These are phyloP conservation scores for Micromonas pusilla DNA, from an alignment of 139 green algal genomes.

Conservation along the genomic window DNA sequence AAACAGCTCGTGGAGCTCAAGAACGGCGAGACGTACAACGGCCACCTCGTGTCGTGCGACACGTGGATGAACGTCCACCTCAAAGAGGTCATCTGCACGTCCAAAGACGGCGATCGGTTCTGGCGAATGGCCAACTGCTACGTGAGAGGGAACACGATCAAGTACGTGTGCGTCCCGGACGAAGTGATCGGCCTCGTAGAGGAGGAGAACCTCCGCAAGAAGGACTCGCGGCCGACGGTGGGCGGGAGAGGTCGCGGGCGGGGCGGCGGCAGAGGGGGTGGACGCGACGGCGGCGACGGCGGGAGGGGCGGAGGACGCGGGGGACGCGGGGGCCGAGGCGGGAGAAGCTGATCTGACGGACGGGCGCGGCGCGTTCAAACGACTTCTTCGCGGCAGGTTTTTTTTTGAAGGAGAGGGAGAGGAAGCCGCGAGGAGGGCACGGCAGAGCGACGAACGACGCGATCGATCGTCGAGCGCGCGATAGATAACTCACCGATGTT, in stretches of 20 bases:
- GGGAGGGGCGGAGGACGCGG: slow-evolving; percentile 33
- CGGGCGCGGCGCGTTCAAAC: background rate
- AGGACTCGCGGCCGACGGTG: slow-evolving; percentile 22
- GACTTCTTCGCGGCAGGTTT: background rate
- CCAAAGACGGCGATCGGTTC: slow-evolving; percentile 93
- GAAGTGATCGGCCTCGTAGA: slow-evolving; percentile 88
- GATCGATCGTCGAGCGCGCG: too few species aligned
- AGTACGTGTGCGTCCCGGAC: slow-evolving; percentile 94
- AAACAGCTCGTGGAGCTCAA: slow-evolving; percentile 98
- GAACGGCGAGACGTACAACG: slow-evolving; percentile 98
- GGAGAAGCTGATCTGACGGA: background rate
- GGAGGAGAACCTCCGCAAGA: slow-evolving; percentile 59
- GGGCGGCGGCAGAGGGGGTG: slow-evolving; percentile 29
- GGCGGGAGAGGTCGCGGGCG: slow-evolving; percentile 36
- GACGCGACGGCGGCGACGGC: slow-evolving; percentile 29
- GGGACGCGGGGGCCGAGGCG: background rate
- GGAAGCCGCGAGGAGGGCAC: too few species aligned
- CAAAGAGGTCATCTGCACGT: slow-evolving; percentile 95
- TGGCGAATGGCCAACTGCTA: slow-evolving; percentile 91
- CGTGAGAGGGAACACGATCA: slow-evolving; percentile 96
- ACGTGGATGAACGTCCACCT: slow-evolving; percentile 99
- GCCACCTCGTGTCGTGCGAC: slow-evolving; percentile 88
- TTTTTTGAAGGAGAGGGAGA: background rate
- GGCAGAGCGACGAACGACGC: too few species aligned
- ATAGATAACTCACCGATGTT: too few species aligned